A percentile compares a stretch with the other conserved stretches of the same genome.
These are phyloP conservation scores for Capronia epimyces DNA, from an alignment of 2,329 filamentous ascomycete species.

Conservation along the genomic window DNA sequence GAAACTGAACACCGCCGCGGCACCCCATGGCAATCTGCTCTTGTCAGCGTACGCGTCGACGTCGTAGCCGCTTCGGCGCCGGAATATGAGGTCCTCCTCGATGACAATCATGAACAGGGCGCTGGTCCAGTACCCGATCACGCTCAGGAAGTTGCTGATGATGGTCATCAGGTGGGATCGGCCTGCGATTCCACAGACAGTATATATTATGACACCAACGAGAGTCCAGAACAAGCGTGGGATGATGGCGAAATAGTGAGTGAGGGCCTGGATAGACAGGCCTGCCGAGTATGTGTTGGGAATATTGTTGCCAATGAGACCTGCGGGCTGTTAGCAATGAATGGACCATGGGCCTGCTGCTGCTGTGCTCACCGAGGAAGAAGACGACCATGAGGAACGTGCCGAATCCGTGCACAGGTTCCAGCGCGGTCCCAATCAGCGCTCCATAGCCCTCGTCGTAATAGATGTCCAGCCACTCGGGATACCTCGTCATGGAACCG, in stretches of 20 bases:
- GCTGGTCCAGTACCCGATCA: conserved; percentile 45
- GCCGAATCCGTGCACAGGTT: conserved; percentile 8
- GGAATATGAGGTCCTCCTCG: conserved; percentile 43
- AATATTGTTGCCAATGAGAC: conserved; percentile 41
- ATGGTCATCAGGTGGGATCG: conserved; percentile 42
- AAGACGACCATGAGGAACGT: conserved; percentile 12
- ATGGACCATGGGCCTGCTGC: neutral
- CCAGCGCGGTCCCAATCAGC: conserved; percentile 18
- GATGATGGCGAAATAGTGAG: conserved; percentile 34
- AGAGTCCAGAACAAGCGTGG: conserved; percentile 42
- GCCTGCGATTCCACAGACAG: conserved; percentile 42
- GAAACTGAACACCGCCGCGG: conserved; percentile 38
- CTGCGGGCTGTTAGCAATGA: neutral
- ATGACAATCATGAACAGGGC: conserved; percentile 32
- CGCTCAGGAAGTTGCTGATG: conserved; percentile 42
- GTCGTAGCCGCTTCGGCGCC: conserved; percentile 36
- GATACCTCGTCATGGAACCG: conserved; percentile 19
- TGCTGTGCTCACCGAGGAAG: conserved; percentile 6
- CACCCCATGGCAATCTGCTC: conserved; percentile 38
- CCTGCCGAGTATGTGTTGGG: conserved; percentile 44
- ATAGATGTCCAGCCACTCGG: conserved; percentile 25
- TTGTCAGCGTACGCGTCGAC: conserved; percentile 41
- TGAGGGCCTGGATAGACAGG: conserved; percentile 43
- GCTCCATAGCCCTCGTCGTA: conserved; percentile 26
- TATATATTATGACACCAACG: conserved; percentile 38